A percentile compares a stretch with the other conserved stretches of the same genome.
Evolutionary conservation across 2,329 filamentous ascomycete species (phyloP).

Genomic region (Colletotrichum coccodes): DNA sequence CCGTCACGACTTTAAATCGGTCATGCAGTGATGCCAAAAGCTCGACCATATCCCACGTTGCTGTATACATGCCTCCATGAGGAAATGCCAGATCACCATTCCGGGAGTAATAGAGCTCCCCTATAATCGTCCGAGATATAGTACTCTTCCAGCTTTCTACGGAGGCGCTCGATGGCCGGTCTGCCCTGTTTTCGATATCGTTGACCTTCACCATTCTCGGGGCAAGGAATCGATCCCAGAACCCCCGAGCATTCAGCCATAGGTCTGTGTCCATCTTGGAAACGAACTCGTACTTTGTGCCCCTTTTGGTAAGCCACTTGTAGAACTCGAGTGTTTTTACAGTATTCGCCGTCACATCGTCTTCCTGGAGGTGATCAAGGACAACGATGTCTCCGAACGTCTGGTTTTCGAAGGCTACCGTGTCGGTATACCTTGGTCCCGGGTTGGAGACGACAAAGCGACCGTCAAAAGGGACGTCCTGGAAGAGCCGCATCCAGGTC

Average conservation of each 20-base stretch:
- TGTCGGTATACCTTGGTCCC: conserved; percentile 37
- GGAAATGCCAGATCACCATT: conserved; percentile 40
- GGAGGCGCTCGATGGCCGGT: too few species aligned
- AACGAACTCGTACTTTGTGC: conserved; percentile 41
- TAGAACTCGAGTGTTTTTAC: conserved; percentile 47
- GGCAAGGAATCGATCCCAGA: conserved; percentile 42
- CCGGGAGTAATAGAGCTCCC: conserved; percentile 40
- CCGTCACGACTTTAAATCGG: conserved; percentile 38
- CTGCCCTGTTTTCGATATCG: too few species aligned
- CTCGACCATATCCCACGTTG: conserved; percentile 45
- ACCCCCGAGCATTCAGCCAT: conserved; percentile 43
- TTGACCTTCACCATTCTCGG: conserved; percentile 34
- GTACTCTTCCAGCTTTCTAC: too few species aligned
- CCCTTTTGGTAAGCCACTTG: conserved; percentile 40
- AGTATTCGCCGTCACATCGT: conserved; percentile 44
- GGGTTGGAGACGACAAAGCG: conserved; percentile 46
- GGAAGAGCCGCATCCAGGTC: conserved; percentile 44
- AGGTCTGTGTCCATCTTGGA: conserved; percentile 46
- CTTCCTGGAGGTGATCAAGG: conserved; percentile 43
- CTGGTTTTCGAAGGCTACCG: conserved; percentile 41
- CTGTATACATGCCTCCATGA: conserved; percentile 46
- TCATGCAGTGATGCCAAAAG: conserved; percentile 40
- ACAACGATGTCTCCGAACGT: conserved; percentile 47
- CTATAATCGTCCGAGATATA: conserved; percentile 35
- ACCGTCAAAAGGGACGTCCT: conserved; percentile 40